These are phyloP conservation scores for Yarrowia sp. DNA, from an alignment of 805 yeast species.

Conservation along the genomic window DNA sequence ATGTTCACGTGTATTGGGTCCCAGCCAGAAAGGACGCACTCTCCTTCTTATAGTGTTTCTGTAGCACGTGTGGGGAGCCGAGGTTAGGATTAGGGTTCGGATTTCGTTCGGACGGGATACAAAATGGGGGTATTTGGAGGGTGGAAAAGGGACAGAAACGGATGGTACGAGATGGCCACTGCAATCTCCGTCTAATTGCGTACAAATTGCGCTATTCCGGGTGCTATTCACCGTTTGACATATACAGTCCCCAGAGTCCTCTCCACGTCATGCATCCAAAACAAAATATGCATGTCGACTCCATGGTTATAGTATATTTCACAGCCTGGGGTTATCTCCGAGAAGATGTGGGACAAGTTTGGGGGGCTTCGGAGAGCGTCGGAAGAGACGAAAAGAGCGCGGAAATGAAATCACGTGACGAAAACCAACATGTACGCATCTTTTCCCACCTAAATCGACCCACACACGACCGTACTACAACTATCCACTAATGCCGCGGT, in stretches of 20 bases:
- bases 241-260: no score
- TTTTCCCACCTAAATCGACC: background rate
- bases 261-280: constrained; percentile 7
- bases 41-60: background rate
- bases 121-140: no score
- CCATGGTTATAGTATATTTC: background rate
- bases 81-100: constrained; percentile 23
- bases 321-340: background rate
- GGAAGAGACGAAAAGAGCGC: background rate
- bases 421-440: background rate
- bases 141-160: no score
- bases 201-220: no score
- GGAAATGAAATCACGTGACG: background rate
- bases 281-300: background rate
- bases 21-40: background rate
- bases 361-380: background rate
- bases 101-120: background rate
- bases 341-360: background rate
- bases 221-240: background rate
- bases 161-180: no score
- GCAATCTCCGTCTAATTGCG: no score
- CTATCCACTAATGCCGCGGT: constrained; percentile 8
- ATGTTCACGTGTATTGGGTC: constrained; percentile 3
- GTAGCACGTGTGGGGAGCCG: constrained; percentile 25
- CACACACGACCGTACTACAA: background rate